Percentiles rank a stretch among this genome's conserved stretches.
These are phyloP conservation scores for Piloderma croceum DNA, from an alignment of 768 basidiomycete species.

Conservation along the genomic window DNA sequence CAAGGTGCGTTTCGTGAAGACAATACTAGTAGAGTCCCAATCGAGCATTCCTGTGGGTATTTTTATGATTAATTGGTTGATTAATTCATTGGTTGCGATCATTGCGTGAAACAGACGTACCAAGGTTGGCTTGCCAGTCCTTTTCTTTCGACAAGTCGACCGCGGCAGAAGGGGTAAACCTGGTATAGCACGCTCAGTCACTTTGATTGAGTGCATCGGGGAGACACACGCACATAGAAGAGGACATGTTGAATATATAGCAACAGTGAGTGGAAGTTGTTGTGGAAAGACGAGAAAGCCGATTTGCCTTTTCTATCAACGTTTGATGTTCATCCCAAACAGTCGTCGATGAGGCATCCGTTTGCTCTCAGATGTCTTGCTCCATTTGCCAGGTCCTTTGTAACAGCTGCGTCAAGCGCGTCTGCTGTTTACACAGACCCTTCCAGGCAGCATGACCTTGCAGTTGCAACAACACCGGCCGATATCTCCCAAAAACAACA, in stretches of 20 bases:
- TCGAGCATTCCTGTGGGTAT: conserved; percentile 73
- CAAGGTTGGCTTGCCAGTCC: conserved; percentile 66
- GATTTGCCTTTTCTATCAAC: too few species aligned
- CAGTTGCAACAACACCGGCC: conserved; percentile 50
- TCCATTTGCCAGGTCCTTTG: too few species aligned
- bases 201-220: not conserved
- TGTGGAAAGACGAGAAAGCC: too few species aligned
- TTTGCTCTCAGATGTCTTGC: too few species aligned
- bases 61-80: too few species aligned
- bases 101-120: too few species aligned
- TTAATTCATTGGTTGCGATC: too few species aligned
- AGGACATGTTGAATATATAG: conserved; percentile 30
- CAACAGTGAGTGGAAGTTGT: too few species aligned
- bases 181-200: conserved; percentile 19
- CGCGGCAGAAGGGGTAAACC: conserved; percentile 51
- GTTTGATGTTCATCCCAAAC: too few species aligned
- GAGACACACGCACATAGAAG: conserved; percentile 37
- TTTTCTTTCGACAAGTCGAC: conserved; percentile 64
- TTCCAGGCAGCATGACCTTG: conserved; percentile 28
- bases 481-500: conserved; percentile 47
- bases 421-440: conserved; percentile 48
- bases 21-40: conserved; percentile 71
- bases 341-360: too few species aligned
- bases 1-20: conserved; percentile 73
- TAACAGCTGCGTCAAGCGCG: too few species aligned